These are phyloP conservation scores for Colletotrichum orchidophilum DNA, from an alignment of 2,329 filamentous ascomycete species.

Conservation along the genomic window DNA sequence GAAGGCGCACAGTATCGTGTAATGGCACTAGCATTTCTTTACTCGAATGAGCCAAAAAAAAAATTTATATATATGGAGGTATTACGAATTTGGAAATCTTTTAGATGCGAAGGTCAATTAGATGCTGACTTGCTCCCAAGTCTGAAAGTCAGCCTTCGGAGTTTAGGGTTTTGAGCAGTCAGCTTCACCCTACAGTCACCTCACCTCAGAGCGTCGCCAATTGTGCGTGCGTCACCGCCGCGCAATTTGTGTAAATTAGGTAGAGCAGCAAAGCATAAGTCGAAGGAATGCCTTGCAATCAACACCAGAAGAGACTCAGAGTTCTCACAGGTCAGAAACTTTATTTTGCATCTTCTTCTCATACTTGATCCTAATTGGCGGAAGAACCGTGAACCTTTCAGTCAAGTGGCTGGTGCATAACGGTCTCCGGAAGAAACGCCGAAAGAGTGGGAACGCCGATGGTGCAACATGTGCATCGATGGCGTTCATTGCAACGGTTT, in stretches of 20 bases:
- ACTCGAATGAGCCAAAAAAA: no score
- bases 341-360: not conserved
- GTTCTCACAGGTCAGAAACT: not conserved
- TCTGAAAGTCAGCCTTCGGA: not conserved
- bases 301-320: not conserved
- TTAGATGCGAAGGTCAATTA: no score
- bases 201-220: no score
- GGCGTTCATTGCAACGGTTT: constrained; percentile 10
- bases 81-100: no score
- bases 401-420: not conserved
- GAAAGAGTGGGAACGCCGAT: constrained; percentile 11
- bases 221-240: not conserved
- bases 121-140: not conserved
- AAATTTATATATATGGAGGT: no score
- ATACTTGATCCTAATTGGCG: not conserved
- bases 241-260: not conserved
- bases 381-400: not conserved
- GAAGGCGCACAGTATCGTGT: no score
- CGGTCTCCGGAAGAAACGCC: constrained; percentile 9
- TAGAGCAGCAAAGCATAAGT: not conserved
- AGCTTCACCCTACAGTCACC: no score
- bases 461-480: constrained; percentile 21
- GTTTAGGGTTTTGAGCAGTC: not conserved
- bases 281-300: not conserved
- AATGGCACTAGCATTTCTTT: no score